These are phyloP conservation scores for Gymnopus androsaceus DNA, from an alignment of 1,284 basidiomycete species.

Conservation along the genomic window DNA sequence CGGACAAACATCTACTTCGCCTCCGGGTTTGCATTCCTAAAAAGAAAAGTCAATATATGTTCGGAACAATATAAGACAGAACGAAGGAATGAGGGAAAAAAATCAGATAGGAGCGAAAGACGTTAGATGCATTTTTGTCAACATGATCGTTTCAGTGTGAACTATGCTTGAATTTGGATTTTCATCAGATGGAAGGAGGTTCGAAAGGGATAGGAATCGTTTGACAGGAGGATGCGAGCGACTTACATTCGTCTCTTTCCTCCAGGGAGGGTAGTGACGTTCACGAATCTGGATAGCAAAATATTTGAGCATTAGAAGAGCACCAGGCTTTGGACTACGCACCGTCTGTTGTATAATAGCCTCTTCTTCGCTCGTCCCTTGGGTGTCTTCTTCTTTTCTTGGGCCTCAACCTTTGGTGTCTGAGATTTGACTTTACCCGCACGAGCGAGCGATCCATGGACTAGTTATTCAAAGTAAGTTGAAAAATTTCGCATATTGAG, in stretches of 20 bases:
- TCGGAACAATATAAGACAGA: background rate
- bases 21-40: slow-evolving; percentile 82
- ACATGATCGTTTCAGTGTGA: slow-evolving; percentile 85
- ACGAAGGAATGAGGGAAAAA: slow-evolving; percentile 20
- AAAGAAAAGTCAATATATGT: slow-evolving; percentile 18
- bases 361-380: slow-evolving; percentile 98
- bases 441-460: slow-evolving; percentile 99
- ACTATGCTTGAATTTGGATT: slow-evolving; percentile 78
- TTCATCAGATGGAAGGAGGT: slow-evolving; percentile 58
- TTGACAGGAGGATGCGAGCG: slow-evolving; percentile 7
- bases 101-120: slow-evolving; percentile 95
- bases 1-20: slow-evolving; percentile 5
- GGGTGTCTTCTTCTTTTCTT: slow-evolving; percentile 97
- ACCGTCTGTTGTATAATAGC: slow-evolving; percentile 93
- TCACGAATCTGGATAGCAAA: slow-evolving; percentile 77
- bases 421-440: slow-evolving; percentile 99
- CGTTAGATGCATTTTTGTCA: slow-evolving; percentile 79
- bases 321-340: slow-evolving; percentile 32
- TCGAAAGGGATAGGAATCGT: slow-evolving; percentile 14
- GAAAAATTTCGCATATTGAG: background rate
- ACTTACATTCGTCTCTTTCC: slow-evolving; percentile 97
- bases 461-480: slow-evolving; percentile 39
- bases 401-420: slow-evolving; percentile 94
- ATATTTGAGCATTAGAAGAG: background rate
- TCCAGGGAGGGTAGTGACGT: slow-evolving; percentile 86